Evolutionary conservation across 176 grass and related monocot genomes (phyloP).

Genomic region (Musa schizocarpa): DNA sequence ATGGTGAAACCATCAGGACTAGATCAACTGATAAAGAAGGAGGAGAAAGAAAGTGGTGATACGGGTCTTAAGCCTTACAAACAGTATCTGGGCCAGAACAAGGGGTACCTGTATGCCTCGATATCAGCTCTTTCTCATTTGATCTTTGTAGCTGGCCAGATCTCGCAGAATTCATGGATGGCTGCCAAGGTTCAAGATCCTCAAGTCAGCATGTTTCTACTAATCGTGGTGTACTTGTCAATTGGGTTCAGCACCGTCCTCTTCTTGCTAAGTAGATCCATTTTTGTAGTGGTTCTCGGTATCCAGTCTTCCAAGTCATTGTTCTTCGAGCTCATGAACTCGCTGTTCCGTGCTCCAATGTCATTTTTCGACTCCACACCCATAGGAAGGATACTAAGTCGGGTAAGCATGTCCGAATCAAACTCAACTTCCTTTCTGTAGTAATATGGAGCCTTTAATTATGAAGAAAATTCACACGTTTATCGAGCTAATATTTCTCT

Average conservation of each 20-base stretch:
- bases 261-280: constrained; percentile 57
- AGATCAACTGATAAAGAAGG: constrained; percentile 75
- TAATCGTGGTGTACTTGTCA: constrained; percentile 70
- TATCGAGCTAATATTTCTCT: neutral
- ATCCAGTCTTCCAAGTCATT: constrained; percentile 78
- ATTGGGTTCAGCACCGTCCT: constrained; percentile 55
- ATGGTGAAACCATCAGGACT: constrained; percentile 17
- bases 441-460: neutral
- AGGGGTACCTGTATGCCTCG: constrained; percentile 59
- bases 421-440: constrained; percentile 4
- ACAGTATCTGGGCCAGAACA: constrained; percentile 65
- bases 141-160: constrained; percentile 63
- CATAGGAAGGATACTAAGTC: constrained; percentile 79
- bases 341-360: constrained; percentile 77
- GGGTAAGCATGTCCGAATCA: constrained; percentile 44
- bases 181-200: constrained; percentile 74
- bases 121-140: constrained; percentile 38
- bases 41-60: constrained; percentile 84
- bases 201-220: constrained; percentile 46
- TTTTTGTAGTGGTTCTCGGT: constrained; percentile 44
- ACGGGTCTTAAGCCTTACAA: constrained; percentile 70
- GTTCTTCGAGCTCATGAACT: constrained; percentile 64
- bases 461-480: neutral
- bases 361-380: constrained; percentile 93
- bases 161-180: constrained; percentile 97